Conservation (phyloP, 2,329 filamentous ascomycete genomes). For the Coniochaeta sp. region DNA sequence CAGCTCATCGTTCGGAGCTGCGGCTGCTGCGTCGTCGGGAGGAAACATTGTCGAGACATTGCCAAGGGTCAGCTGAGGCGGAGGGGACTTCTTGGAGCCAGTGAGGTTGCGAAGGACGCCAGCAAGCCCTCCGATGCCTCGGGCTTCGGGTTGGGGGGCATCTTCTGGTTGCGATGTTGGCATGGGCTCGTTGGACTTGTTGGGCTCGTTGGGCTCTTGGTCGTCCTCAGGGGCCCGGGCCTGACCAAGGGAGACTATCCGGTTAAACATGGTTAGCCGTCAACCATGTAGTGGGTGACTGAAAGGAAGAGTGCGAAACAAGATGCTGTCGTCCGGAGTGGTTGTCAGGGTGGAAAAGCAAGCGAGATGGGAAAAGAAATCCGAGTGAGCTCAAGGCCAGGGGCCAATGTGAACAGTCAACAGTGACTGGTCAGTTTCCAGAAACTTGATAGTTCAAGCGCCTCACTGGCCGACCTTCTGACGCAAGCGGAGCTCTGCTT, state of each 20-base stretch:
- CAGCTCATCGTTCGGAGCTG: constrained; percentile 28
- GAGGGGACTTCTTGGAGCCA: constrained; percentile 46
- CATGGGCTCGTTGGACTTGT: constrained; percentile 56
- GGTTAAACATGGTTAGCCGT: constrained; percentile 32
- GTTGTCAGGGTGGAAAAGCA: background rate
- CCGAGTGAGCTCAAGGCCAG: background rate
- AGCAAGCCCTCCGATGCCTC: constrained; percentile 46
- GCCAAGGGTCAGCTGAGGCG: constrained; percentile 32
- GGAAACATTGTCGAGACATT: constrained; percentile 23
- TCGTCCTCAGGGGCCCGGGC: constrained; percentile 30
- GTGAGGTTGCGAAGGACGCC: constrained; percentile 59
- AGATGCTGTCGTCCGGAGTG: constrained; percentile 8
- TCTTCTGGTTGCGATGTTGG: constrained; percentile 53
- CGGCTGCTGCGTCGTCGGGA: constrained; percentile 39
- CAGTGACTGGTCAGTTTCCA: background rate
- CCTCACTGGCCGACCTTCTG: background rate
- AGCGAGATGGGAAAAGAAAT: constrained; percentile 2
- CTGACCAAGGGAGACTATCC: constrained; percentile 36
- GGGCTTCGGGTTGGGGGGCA: constrained; percentile 46
- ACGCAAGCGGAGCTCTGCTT: background rate
- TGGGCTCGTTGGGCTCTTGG: too few relatives aligned
- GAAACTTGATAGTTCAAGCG: background rate
- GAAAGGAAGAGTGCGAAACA: background rate
- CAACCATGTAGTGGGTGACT: background rate
- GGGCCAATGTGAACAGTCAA: background rate